Evolutionary conservation across 2,329 filamentous ascomycete species (phyloP).

Genomic region (Dactylonectria estremocensis): DNA sequence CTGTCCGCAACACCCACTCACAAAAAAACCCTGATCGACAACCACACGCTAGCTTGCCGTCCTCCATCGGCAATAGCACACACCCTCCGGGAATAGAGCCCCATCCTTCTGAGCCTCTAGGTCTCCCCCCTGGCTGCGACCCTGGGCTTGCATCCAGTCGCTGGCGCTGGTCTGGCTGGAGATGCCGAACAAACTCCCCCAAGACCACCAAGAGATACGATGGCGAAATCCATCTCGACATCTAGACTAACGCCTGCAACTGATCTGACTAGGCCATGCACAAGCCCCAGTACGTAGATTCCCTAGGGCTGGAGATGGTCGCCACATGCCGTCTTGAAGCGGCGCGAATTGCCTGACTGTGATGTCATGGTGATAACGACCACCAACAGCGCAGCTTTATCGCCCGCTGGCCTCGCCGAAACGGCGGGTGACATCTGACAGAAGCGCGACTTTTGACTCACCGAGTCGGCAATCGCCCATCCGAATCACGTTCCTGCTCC

Average conservation of each 20-base stretch:
- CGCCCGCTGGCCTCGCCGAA: constrained; percentile 28
- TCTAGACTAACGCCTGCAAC: not conserved
- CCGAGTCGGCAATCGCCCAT: constrained; percentile 28
- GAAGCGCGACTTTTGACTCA: not conserved
- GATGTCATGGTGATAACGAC: constrained; percentile 40
- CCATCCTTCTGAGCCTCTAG: constrained; percentile 4
- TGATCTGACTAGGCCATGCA: not conserved
- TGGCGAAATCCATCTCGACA: not conserved
- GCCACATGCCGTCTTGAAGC: constrained; percentile 34
- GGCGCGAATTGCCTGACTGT: constrained; percentile 39
- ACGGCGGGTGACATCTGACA: constrained; percentile 31
- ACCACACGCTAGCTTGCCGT: constrained; percentile 33
- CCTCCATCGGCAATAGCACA: constrained; percentile 39
- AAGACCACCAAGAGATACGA: constrained; percentile 3
- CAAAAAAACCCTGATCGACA: constrained; percentile 41
- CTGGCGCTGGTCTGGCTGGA: not conserved
- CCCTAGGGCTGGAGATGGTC: constrained; percentile 11
- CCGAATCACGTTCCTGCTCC: constrained; percentile 27
- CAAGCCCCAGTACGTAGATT: not conserved
- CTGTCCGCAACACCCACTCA: constrained; percentile 3
- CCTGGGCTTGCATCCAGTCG: not conserved
- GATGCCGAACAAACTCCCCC: not conserved
- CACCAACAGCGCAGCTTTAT: constrained; percentile 34
- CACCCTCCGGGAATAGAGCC: constrained; percentile 36
- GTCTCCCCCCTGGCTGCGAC: not conserved